Base-by-base conservation (phyloP, 805 yeast species). In the Sungouiella thailandica region DNA sequence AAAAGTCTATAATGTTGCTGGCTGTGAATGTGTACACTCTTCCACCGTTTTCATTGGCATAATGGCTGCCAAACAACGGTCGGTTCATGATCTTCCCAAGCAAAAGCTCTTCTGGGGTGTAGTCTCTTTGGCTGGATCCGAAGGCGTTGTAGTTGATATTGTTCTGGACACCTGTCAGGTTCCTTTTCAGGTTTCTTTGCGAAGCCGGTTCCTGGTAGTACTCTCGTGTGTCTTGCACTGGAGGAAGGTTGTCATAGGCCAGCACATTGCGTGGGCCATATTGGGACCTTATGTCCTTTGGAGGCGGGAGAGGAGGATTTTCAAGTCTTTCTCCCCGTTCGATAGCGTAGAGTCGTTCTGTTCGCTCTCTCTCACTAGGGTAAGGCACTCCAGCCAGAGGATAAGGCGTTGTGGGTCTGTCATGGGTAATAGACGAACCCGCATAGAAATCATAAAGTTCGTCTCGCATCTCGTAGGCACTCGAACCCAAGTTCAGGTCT, bases 71-170 rank as follows among this genome's bases (percentile, higher is more conserved):
- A 14, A 53, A 34, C 23, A 60, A 39, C 1, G 67, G 62, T 7
- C 53, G 45, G 40, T 60, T 54, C 67, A 62, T 61, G 2, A 62
- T 65, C 23, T 43, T 36, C 29, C 45, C 49, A 5, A 62, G 52
- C 31, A 62, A 47, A 7, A 51, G 50, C 23, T 45, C 40, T 34
- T 60, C 66, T 10, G 31, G 13, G 25, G n/a, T 15, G n/a, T n/a
- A n/a, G n/a, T n/a, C n/a, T n/a, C n/a, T n/a, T n/a, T n/a, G n/a
- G n/a, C n/a, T n/a, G n/a, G n/a, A n/a, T n/a, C n/a, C n/a, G n/a
- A n/a, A n/a, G n/a, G n/a, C n/a, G n/a, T n/a, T n/a, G n/a, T n/a
- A n/a, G n/a, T n/a, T n/a, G n/a, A n/a, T n/a, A n/a, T n/a, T n/a
- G 18, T 24, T 18, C 13, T 6, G 32, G 18, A 4, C 10, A 19